Percentiles rank a stretch among this genome's conserved stretches.
Evolutionary conservation across 495 filamentous ascomycete species (phyloP).

Genomic region (Venustampulla echinocandica): DNA sequence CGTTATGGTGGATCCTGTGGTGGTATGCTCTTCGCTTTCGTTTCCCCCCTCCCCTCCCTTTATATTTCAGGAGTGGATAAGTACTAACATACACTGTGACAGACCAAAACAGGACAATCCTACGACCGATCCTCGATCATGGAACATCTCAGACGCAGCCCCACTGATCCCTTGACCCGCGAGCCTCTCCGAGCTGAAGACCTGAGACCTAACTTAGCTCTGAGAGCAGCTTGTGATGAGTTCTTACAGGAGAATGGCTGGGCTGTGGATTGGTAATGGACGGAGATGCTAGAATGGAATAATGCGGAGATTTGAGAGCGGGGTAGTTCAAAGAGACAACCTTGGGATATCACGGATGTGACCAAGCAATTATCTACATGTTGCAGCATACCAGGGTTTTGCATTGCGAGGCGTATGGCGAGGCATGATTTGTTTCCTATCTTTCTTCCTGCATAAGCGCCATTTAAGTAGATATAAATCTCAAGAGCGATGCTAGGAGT

Average conservation of each 20-base stretch:
- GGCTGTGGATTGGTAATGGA: slow-evolving; percentile 75
- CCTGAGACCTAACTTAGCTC: slow-evolving; percentile 72
- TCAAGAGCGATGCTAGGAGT: too few relatives aligned
- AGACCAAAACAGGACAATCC: slow-evolving; percentile 77
- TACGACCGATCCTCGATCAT: slow-evolving; percentile 85
- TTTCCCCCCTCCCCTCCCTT: background rate
- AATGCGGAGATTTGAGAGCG: background rate
- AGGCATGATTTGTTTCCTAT: too few relatives aligned
- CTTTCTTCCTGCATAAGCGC: too few relatives aligned
- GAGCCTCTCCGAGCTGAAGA: slow-evolving; percentile 61
- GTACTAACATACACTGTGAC: background rate
- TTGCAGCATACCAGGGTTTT: too few relatives aligned
- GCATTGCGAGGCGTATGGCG: too few relatives aligned
- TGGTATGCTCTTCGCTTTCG: slow-evolving; percentile 38
- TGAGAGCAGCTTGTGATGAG: slow-evolving; percentile 76
- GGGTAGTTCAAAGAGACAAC: background rate
- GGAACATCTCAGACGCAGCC: slow-evolving; percentile 70
- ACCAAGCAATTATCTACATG: too few relatives aligned
- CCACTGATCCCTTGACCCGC: slow-evolving; percentile 75
- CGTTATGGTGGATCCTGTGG: slow-evolving; percentile 87
- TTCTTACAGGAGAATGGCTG: slow-evolving; percentile 85
- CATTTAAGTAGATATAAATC: too few relatives aligned
- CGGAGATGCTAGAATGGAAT: background rate
- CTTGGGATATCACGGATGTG: too few relatives aligned
- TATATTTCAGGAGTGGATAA: background rate